A percentile compares a stretch with the other conserved stretches of the same genome.
Conservation (phyloP, 805 yeast genomes). For the Candida dajiaensis region DNA sequence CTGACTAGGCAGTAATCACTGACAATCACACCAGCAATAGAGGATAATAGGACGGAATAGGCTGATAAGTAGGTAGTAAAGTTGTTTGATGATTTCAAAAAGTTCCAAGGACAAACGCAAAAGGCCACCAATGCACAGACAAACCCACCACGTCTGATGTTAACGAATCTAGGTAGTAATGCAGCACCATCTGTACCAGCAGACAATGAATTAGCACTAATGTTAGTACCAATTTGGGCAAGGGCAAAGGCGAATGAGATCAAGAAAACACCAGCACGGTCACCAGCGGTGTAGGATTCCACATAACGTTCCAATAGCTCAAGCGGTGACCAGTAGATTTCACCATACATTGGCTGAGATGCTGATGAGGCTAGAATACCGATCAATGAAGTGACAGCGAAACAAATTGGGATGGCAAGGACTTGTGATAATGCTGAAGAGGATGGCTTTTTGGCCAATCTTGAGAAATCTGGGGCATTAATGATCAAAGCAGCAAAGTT, state of each 20-base stretch:
- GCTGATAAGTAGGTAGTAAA: conserved; percentile 80
- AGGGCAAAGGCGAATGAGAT: conserved; percentile 64
- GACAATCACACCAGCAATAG: conserved; percentile 73
- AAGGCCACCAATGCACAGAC: conserved; percentile 68
- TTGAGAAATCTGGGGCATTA: conserved; percentile 85
- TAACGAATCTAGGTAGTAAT: conserved; percentile 53
- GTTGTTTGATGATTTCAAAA: conserved; percentile 59
- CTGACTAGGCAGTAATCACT: conserved; percentile 68
- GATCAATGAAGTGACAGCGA: conserved; percentile 74
- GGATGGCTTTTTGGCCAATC: conserved; percentile 60
- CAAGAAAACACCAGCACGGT: conserved; percentile 76
- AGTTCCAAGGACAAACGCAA: conserved; percentile 79
- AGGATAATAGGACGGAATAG: conserved; percentile 74
- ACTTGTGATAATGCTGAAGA: conserved; percentile 53
- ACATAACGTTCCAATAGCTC: conserved; percentile 58
- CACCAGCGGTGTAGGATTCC: conserved; percentile 45
- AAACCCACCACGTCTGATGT: conserved; percentile 76
- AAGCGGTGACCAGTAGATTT: conserved; percentile 77
- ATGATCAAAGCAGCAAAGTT: conserved; percentile 86
- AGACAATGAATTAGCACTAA: conserved; percentile 64
- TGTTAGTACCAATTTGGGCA: conserved; percentile 75
- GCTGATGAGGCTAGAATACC: conserved; percentile 85
- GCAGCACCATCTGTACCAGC: conserved; percentile 74
- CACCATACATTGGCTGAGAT: conserved; percentile 58
- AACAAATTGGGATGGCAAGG: conserved; percentile 67